Base-by-base conservation (phyloP, 345 rosid genomes). In the Odontarrhena argentea region DNA sequence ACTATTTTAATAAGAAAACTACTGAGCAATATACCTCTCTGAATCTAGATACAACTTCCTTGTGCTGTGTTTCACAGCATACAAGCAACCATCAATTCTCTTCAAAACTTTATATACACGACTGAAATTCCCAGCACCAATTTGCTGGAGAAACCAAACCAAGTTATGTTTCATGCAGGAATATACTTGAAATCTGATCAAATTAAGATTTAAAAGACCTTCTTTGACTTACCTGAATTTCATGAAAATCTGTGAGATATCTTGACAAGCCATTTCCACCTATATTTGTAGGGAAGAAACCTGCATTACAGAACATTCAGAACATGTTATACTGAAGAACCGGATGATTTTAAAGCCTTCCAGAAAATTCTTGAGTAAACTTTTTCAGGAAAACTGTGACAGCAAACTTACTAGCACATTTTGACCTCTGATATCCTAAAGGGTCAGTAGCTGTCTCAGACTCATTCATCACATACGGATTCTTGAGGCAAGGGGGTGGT, bases 401-500 rank as follows among this genome's bases (percentile, higher is more conserved):
- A 57, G 46, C 54, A 42, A 57, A 40, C 61, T 32, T 76, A 90
- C 98, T 96, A 63, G 94, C 87, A 70, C 96, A 91, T 77, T 87
- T 95, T 61, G 87, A 84, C 76, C 96, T 87, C 76, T 84, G 96
- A 85, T 80, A 71, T 54, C 91, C 79, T 36, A 89, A 85, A 60
- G 89, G 94, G 72, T 89, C 97, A 5, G 70, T 60, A 50, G 78
- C 85, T 50, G 60, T 76, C 26, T 81, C 88, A 2, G 84, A 81
- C 74, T 78, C 73, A 76, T 80, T 82, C 71, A 43, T 57, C 13
- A 82, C 74, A 74, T 87, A 95, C n/a, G 99, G 99, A 71, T 91
- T 95, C 77, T 81, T 84, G 53, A 95, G 73, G 80, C 97, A 91
- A 68, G 97, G 99, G 60, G 97, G 97, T 37, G 96, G 97, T 92